Base-by-base conservation (phyloP, 2,329 filamentous ascomycete genomes). In the Phaeosphaeriaceae sp. region DNA sequence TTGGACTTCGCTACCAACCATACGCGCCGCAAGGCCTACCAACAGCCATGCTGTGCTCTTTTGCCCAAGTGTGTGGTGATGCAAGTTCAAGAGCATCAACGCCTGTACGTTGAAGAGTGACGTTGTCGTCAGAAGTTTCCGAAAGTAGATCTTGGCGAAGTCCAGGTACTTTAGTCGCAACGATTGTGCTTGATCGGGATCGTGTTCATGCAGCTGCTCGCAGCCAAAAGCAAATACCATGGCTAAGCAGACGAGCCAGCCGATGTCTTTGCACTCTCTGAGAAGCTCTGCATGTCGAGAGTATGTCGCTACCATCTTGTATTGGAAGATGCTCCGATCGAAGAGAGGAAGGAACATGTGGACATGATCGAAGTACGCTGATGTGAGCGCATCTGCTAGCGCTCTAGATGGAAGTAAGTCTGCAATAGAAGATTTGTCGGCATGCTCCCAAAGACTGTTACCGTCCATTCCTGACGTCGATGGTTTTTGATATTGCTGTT, bases 51-150 rank as follows among this genome's bases (percentile, higher is more conserved):
- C 74, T 51, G 73, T 77, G 33, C 78, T 81, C 25, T 78, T 71
- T 56, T 81, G 79, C 13, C 79, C 80, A 24, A 74, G 73, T 36
- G 76, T 78, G 54, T 81, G 76, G 56, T 79, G 74, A 57, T 81
- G 77, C 13, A 81, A 52, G 21, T 79, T 77, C 11, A 81, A 72
- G 5, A 81, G 70, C 53, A 81, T 73, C 24, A 81, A 69, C 0
- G 78, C 79, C 60, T 80, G 79, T 10, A 81, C 71, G 44, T 80
- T 81, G n/a, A 74, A 68, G 9, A 81, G 63, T 22, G 73, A 79
- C 1, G 77, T 77, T 5, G 75, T 72, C 19, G 68, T 73, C 11
- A 80, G 67, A 7, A 81, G 67, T 13, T 73, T 70, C 22, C 78
- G 75, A 44, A 79, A 71, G 51, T 70, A 65, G 1, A 70, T 66